These are phyloP conservation scores for Kluyveromyces lactis DNA, from an alignment of 805 yeast genomes.

Conservation along the genomic window DNA sequence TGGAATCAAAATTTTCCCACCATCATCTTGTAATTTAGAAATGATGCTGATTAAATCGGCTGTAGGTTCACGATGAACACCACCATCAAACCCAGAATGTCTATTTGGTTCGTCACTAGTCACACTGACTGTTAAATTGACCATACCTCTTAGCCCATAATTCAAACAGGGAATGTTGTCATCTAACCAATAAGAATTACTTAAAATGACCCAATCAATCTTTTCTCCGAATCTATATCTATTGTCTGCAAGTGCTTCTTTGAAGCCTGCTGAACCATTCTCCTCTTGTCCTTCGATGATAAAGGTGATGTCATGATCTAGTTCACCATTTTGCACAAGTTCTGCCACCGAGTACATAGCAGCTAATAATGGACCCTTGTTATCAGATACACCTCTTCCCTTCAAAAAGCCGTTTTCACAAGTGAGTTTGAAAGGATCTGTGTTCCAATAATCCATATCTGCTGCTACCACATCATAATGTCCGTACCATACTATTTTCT, in stretches of 20 bases:
- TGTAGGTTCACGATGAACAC: conserved; percentile 80
- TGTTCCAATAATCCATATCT: conserved; percentile 53
- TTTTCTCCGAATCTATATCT: conserved; percentile 48
- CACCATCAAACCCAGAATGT: conserved; percentile 97
- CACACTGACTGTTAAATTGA: conserved; percentile 68
- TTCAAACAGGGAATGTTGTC: conserved; percentile 84
- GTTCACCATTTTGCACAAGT: conserved; percentile 39
- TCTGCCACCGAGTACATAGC: conserved; percentile 83
- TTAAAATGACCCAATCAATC: conserved; percentile 82
- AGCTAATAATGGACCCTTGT: conserved; percentile 88
- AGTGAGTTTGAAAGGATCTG: conserved; percentile 69
- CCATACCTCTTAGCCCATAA: conserved; percentile 88
- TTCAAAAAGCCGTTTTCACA: conserved; percentile 78
- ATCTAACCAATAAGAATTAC: conserved; percentile 93
- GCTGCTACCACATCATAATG: conserved; percentile 95
- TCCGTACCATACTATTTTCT: conserved; percentile 79
- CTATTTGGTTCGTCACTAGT: conserved; percentile 74
- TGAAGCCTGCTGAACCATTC: conserved; percentile 82
- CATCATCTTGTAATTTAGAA: conserved; percentile 50
- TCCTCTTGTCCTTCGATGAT: conserved; percentile 95
- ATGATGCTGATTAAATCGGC: conserved; percentile 72
- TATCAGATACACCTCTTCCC: conserved; percentile 91
- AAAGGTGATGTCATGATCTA: conserved; percentile 70
- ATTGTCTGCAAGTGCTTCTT: conserved; percentile 48
- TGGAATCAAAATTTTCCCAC: conserved; percentile 54